phyloP scores from a whole-genome alignment of 2,329 filamentous ascomycete species.

The Paracoccidioides lutzii region DNA sequence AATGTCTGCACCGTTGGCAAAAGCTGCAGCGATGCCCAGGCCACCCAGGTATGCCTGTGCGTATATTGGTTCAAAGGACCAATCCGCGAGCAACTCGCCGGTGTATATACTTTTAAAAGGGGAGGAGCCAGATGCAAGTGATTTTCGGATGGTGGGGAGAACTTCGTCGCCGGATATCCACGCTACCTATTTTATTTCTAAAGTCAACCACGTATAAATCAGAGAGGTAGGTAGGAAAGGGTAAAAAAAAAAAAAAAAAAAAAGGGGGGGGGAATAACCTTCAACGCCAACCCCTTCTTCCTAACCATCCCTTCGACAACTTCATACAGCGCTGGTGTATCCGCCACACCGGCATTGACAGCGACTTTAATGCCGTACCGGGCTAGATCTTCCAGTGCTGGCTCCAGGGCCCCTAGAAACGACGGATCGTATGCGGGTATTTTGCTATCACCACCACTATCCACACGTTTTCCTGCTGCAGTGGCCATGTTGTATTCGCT shows the following conservation, averaged over 20 bases:
- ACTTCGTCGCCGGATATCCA: constrained; percentile 39
- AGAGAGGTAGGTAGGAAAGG: background rate
- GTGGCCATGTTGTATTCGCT: constrained; percentile 42
- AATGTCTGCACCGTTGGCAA: constrained; percentile 32
- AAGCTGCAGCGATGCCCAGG: constrained; percentile 27
- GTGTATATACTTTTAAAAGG: constrained; percentile 31
- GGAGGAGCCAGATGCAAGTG: constrained; percentile 21
- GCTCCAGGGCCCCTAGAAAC: constrained; percentile 38
- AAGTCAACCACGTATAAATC: constrained; percentile 1
- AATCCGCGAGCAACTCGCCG: constrained; percentile 22
- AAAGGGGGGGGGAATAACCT: too few relatives aligned
- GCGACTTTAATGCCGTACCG: constrained; percentile 32
- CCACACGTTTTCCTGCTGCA: constrained; percentile 25
- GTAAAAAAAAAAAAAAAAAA: background rate
- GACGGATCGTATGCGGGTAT: constrained; percentile 36
- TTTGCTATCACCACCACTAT: constrained; percentile 15
- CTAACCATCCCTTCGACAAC: constrained; percentile 26
- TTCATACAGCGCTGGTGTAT: constrained; percentile 30
- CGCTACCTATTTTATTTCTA: constrained; percentile 23
- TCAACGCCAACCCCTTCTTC: constrained; percentile 30
- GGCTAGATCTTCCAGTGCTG: constrained; percentile 28
- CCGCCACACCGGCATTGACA: constrained; percentile 33
- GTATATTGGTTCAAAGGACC: constrained; percentile 25
- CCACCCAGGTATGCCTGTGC: constrained; percentile 27
- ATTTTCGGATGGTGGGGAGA: constrained; percentile 21